Base-by-base conservation (phyloP, 2,329 filamentous ascomycete genomes). In the Colletotrichum endophyticum region DNA sequence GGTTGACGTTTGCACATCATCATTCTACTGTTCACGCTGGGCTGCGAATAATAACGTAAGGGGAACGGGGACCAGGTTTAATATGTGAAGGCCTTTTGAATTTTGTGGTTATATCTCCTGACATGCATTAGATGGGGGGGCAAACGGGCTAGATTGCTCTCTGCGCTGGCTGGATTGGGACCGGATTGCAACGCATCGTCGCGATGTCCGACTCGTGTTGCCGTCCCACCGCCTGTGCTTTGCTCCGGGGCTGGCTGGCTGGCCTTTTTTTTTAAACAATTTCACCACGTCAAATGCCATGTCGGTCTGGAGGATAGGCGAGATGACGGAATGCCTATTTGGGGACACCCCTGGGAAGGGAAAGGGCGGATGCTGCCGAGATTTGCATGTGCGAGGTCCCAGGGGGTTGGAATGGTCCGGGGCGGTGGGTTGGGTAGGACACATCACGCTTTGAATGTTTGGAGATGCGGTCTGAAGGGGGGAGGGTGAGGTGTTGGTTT, bases 281-380 rank as follows among this genome's bases (percentile, higher is more conserved):
- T 56, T 72, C 73, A 53, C 2, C 44, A 22, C 53, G 25, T 44
- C 30, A 49, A 59, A 53, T 22, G 6, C 69, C 69, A 62, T 72
- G 53, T 53, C n/a, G 44, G 27, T 62, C 16, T 11, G 32, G 28
- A n/a, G n/a, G 27, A 27, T 22, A 63, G 62, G 69, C 62, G 69
- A 72, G 73, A 68, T 72, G 73, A 72, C 69, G 73, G 34, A 62
- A 72, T 71, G 25, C 72, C 68, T 66, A 61, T 59, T 75, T 36
- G 44, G 61, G 61, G 61, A 30, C 11, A 3, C 34, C 72, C 67
- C 71, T 73, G 39, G 67, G 12, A 12, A 22, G 59, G 59, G 32
- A 62, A 62, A 44, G 32, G 28, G 68, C 73, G 73, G 70, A 73
- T 64, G 63, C 30, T 75, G 56, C 70, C 63, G 70, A 73, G 63